A percentile compares a stretch with the other conserved stretches of the same genome.
These are phyloP conservation scores for Ophiobolus disseminans DNA, from an alignment of 2,329 filamentous ascomycete species.

Conservation along the genomic window DNA sequence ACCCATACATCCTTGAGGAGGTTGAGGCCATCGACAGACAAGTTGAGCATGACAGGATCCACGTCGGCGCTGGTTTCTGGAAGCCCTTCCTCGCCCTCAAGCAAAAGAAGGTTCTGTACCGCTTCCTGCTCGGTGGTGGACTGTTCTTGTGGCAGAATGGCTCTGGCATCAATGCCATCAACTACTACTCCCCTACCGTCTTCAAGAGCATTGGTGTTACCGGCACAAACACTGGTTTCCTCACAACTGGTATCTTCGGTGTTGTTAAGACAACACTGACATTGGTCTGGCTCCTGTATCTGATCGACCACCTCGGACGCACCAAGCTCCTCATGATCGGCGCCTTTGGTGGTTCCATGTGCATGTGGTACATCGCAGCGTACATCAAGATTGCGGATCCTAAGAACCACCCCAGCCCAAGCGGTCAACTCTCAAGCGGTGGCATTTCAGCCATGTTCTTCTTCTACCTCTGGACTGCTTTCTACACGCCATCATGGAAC, in stretches of 20 bases:
- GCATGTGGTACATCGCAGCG: conserved; percentile 69
- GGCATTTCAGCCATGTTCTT: conserved; percentile 71
- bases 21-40: conserved; percentile 73
- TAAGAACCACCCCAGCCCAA: conserved; percentile 36
- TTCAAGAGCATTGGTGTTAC: conserved; percentile 71
- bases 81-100: conserved; percentile 52
- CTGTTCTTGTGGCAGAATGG: conserved; percentile 86
- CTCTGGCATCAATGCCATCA: conserved; percentile 74
- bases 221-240: conserved; percentile 64
- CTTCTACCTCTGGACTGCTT: conserved; percentile 76
- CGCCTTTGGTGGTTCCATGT: conserved; percentile 65
- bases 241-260: conserved; percentile 80
- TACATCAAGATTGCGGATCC: conserved; percentile 64
- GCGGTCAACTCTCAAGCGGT: conserved; percentile 48
- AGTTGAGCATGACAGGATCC: conserved; percentile 67
- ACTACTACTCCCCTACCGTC: conserved; percentile 77
- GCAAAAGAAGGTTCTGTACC: conserved; percentile 66
- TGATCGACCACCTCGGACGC: conserved; percentile 71
- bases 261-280: conserved; percentile 73
- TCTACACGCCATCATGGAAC: conserved; percentile 76
- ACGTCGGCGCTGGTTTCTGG: conserved; percentile 76
- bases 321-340: conserved; percentile 71
- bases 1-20: conserved; percentile 77
- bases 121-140: conserved; percentile 75
- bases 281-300: conserved; percentile 71